phyloP scores from a whole-genome alignment of 2,329 filamentous ascomycete species.

The Drechslerella dactyloides region DNA sequence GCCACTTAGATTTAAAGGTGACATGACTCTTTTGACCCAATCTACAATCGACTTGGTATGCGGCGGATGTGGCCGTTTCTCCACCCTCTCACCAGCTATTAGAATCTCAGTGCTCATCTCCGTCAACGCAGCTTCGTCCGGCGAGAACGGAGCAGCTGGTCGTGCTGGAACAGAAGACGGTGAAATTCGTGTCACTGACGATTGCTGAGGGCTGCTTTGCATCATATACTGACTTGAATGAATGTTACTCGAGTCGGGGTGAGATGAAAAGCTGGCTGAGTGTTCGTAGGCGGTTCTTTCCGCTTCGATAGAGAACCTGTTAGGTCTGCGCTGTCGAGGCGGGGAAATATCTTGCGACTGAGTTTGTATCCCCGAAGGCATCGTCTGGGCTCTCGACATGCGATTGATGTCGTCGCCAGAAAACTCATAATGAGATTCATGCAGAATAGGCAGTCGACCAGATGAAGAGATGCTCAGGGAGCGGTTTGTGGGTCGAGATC shows the following conservation, averaged over 20 bases:
- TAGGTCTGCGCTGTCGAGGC: conserved; percentile 11
- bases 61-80: conserved; percentile 34
- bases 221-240: neutral
- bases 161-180: conserved; percentile 1
- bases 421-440: conserved; percentile 38
- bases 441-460: conserved; percentile 38
- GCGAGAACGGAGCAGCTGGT: conserved; percentile 7
- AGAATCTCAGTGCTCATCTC: conserved; percentile 49
- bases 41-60: conserved; percentile 27
- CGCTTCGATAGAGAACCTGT: conserved; percentile 1
- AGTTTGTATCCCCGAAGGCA: conserved; percentile 9
- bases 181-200: neutral
- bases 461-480: conserved; percentile 30
- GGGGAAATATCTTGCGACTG: neutral
- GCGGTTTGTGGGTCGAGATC: conserved; percentile 24
- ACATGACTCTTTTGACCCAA: conserved; percentile 28
- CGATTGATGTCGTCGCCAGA: conserved; percentile 22
- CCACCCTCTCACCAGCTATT: conserved; percentile 31
- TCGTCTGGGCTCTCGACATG: conserved; percentile 11
- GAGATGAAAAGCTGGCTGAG: neutral
- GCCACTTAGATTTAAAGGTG: conserved; percentile 13
- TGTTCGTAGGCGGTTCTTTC: conserved; percentile 11
- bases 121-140: conserved; percentile 33
- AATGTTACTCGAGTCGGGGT: neutral
- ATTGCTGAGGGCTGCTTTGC: conserved; percentile 5